Evolutionary conservation across 2,329 filamentous ascomycete genomes (phyloP).

Genomic region (Calonectria ilicicola): DNA sequence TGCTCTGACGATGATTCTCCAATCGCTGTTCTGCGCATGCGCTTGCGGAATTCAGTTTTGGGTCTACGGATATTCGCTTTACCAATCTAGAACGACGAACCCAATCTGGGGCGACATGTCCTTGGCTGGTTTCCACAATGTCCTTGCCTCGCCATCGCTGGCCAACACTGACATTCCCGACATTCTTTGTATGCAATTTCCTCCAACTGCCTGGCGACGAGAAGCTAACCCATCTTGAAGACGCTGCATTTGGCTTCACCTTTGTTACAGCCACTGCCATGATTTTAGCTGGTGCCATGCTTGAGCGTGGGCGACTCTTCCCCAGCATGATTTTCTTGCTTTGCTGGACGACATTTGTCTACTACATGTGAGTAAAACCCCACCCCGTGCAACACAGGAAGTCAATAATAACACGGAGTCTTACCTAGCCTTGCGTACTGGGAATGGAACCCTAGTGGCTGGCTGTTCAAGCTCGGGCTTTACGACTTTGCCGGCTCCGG

Average conservation of each 20-base stretch:
- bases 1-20: slow-evolving; percentile 59
- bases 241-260: slow-evolving; percentile 52
- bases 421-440: slow-evolving; percentile 65
- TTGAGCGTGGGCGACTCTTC: slow-evolving; percentile 50
- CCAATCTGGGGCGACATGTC: slow-evolving; percentile 52
- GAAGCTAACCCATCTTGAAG: neutral
- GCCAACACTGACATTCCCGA: slow-evolving; percentile 52
- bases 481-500: slow-evolving; percentile 73
- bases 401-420: neutral
- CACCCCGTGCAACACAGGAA: neutral
- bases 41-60: slow-evolving; percentile 60
- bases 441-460: slow-evolving; percentile 76
- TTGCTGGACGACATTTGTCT: slow-evolving; percentile 74
- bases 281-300: slow-evolving; percentile 54
- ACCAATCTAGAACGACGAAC: slow-evolving; percentile 50
- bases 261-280: slow-evolving; percentile 54
- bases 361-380: slow-evolving; percentile 54
- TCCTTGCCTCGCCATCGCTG: slow-evolving; percentile 51
- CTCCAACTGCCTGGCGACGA: neutral
- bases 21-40: slow-evolving; percentile 59
- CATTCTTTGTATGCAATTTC: slow-evolving; percentile 43
- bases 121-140: slow-evolving; percentile 49
- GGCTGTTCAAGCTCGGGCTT: slow-evolving; percentile 71
- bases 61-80: slow-evolving; percentile 60
- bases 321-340: slow-evolving; percentile 72